Base-by-base conservation (phyloP, 352 stramenopile species). In the Globisporangium sylvaticum region DNA sequence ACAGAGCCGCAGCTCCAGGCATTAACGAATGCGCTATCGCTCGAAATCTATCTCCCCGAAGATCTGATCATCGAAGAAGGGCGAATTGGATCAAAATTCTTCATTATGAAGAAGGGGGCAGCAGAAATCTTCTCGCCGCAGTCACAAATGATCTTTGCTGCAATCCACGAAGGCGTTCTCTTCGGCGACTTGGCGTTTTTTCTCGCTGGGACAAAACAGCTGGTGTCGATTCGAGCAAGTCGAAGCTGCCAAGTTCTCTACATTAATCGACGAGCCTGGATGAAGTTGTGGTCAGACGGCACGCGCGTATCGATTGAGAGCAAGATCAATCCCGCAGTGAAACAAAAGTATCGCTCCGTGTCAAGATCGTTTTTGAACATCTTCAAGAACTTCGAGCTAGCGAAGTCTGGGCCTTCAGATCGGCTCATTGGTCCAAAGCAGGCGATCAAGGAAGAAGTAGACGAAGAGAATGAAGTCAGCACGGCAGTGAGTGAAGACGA, bases 161-260 rank as follows among this genome's bases (percentile, higher is more conserved):
- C 66, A 15, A 24, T 76, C 15, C 58, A 73, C 44, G 58, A 62
- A 52, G 67, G 67, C 10, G 57, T 63, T 25, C 46, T 76, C 32
- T 74, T 76, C 32, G 70, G 70, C 32, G 70, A 76, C 22, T 31
- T 76, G 34, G 37, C 70, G 4, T 76, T 76, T 50, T 76, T 76
- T 15, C 58, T 76, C 15, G 22, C 54, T 4, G 66, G 64, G 6
- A 65, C 63, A 10, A 67, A 65, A 34, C 67, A 68, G 3, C 39
- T 76, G 42, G 62, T 58, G 9, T 71, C 60, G 0, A 54, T 70
- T 32, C 70, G 70, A 52, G 66, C 66, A 20, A 62, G 52, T 29
- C 48, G 64, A 48, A 76, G 67, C 39, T 73, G 62, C 14, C 66
- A 76, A 37, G 44, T 71, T 5, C 46, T 76, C 18, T 57, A 37